A percentile compares a stretch with the other conserved stretches of the same genome.
Conservation (phyloP, 805 yeast species). For the Metschnikowia colocasiae region DNA sequence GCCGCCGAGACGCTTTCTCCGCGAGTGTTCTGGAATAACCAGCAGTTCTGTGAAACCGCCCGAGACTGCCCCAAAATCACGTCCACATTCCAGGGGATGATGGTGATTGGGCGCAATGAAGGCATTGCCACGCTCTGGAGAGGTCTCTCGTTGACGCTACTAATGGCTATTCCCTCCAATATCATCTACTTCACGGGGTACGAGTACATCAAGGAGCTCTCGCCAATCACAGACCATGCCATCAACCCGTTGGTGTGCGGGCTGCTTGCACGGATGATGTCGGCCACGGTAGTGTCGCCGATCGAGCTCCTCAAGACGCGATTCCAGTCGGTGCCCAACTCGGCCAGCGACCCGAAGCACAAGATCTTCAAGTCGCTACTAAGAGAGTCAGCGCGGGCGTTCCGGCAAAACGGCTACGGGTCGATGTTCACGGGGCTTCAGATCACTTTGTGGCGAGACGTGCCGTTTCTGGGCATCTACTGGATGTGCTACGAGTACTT, state of each 20-base stretch:
- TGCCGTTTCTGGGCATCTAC: conserved; percentile 92
- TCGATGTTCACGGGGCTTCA: conserved; percentile 81
- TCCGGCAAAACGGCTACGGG: conserved; percentile 52
- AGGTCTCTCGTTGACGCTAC: conserved; percentile 74
- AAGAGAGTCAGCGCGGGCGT: conserved; percentile 49
- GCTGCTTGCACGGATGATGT: conserved; percentile 70
- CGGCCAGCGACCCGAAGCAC: conserved; percentile 15
- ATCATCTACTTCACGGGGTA: conserved; percentile 93
- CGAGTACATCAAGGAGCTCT: conserved; percentile 76
- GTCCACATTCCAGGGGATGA: conserved; percentile 75
- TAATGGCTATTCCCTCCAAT: conserved; percentile 91
- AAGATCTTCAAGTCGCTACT: conserved; percentile 44
- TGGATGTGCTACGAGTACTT: conserved; percentile 79
- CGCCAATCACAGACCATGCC: conserved; percentile 44
- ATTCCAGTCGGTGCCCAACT: conserved; percentile 77
- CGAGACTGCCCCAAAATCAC: conserved; percentile 47
- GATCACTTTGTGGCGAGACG: conserved; percentile 93
- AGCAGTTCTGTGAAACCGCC: conserved; percentile 34
- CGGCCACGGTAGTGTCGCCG: conserved; percentile 86
- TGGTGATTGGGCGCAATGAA: conserved; percentile 62
- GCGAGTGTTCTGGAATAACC: conserved; percentile 32
- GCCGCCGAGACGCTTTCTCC: background rate
- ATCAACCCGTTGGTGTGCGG: conserved; percentile 85
- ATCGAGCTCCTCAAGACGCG: conserved; percentile 84
- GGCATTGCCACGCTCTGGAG: conserved; percentile 82